phyloP scores from a whole-genome alignment of 2,329 filamentous ascomycete species.

The Aspergillus tamarii region DNA sequence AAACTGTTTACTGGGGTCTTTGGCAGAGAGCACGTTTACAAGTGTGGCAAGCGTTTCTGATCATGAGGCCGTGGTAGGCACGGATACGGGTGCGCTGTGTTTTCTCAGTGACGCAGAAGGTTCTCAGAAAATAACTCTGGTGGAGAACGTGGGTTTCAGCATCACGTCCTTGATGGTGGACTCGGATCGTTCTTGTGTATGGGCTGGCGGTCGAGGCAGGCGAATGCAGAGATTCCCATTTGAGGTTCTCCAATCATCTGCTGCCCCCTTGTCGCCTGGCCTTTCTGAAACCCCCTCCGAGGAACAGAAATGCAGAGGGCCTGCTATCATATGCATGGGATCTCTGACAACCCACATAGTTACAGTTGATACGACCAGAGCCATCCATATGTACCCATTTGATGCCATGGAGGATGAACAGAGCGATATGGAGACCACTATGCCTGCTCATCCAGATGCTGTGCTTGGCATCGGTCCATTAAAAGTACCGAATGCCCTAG shows the following conservation, averaged over 20 bases:
- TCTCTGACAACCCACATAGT: conserved; percentile 69
- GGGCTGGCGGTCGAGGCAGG: conserved; percentile 70
- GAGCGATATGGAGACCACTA: conserved; percentile 35
- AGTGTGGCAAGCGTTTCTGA: conserved; percentile 74
- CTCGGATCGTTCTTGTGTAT: conserved; percentile 58
- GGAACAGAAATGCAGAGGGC: conserved; percentile 33
- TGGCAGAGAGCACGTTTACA: conserved; percentile 84
- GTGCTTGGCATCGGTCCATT: conserved; percentile 74
- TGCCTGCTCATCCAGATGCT: conserved; percentile 61
- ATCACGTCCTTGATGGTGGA: conserved; percentile 69
- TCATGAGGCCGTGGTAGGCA: conserved; percentile 77
- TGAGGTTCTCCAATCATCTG: conserved; percentile 39
- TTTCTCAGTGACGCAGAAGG: conserved; percentile 76
- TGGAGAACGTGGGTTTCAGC: conserved; percentile 68
- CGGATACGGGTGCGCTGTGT: conserved; percentile 88
- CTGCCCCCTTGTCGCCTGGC: conserved; percentile 31
- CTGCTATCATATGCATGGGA: conserved; percentile 66
- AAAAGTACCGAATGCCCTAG: conserved; percentile 59
- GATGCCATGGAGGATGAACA: conserved; percentile 37
- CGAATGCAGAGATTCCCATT: conserved; percentile 53
- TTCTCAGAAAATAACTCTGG: conserved; percentile 69
- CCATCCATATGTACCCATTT: conserved; percentile 67
- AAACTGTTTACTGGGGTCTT: conserved; percentile 79
- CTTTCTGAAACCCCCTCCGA: conserved; percentile 23
- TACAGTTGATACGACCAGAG: conserved; percentile 74